Base-by-base conservation (phyloP, 2,329 filamentous ascomycete species). In the Emericellopsis atlantica region DNA sequence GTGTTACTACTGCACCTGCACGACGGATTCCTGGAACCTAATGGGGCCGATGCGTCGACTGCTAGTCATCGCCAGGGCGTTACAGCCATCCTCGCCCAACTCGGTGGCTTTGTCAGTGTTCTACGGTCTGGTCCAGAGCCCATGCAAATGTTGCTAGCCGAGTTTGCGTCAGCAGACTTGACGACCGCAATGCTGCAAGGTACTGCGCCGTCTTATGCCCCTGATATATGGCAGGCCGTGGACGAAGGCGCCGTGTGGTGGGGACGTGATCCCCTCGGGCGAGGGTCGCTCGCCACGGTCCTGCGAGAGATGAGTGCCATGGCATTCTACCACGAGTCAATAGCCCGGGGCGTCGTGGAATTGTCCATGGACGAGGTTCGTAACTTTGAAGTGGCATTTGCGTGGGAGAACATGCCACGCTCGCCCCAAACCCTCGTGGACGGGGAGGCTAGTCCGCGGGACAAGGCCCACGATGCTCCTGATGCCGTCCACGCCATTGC, bases 1-100 rank as follows among this genome's bases (percentile, higher is more conserved):
- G 65, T 67, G 21, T 51, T 67, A 1, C 46, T 67, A 1, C 56
- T 67, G 0, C 65, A 65, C 43, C 63, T 67, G 7, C 51, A 62
- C 16, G 60, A 63, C 22, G 61, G 60, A 1, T 60, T 60, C 32
- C 51, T 64, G 4, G 59, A 62, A n/a, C 49, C 49, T 21, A 49
- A 46, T 1, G 49, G 54, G 8, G 48, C 55, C 6, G 54, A 51
- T 1, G 51, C 56, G 1, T 61, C 60, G 0, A 61, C 58, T 0
- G 48, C 52, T 1, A 60, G 58, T 11, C 61, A 64, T 33, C 51
- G 57, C 15, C 51, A 54, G 6, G 60, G 60, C 2, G 59, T 61
- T 0, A 40, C 57, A 31, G 60, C 61, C 4, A 62, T 64, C 4
- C 44, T 64, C 5, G 49, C 52, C 16, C 51, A 52, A 16, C 47